These are phyloP conservation scores for Talaromyces liani DNA, from an alignment of 495 filamentous ascomycete genomes.

Conservation along the genomic window DNA sequence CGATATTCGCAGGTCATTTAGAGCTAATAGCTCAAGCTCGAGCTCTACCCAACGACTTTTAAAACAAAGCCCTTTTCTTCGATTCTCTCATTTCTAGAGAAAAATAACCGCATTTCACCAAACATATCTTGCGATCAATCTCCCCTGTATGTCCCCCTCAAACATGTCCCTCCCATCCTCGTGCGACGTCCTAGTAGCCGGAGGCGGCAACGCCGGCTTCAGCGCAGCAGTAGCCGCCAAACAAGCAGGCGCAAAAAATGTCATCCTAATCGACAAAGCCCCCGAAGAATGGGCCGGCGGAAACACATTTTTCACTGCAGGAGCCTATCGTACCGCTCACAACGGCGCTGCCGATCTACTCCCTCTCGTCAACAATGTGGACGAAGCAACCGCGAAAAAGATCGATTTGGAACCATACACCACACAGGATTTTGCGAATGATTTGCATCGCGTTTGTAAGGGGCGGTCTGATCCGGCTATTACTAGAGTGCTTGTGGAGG, in stretches of 20 bases:
- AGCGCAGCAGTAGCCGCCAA: constrained; percentile 43
- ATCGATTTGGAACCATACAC: constrained; percentile 43
- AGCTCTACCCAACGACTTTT: too few species aligned
- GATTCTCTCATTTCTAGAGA: too few species aligned
- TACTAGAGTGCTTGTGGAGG: constrained; percentile 33
- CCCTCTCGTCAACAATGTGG: constrained; percentile 40
- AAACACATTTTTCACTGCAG: constrained; percentile 53
- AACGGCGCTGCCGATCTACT: constrained; percentile 39
- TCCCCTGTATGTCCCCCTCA: neutral
- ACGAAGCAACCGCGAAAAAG: constrained; percentile 18
- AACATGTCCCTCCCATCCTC: constrained; percentile 15
- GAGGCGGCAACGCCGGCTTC: constrained; percentile 54
- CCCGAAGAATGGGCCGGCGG: constrained; percentile 47
- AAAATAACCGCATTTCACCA: too few species aligned
- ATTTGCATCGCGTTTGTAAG: constrained; percentile 43
- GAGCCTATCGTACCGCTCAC: constrained; percentile 44
- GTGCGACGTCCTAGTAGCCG: constrained; percentile 47
- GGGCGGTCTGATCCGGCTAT: constrained; percentile 39
- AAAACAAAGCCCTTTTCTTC: too few species aligned
- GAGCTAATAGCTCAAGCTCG: too few species aligned
- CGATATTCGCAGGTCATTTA: too few species aligned
- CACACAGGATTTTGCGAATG: constrained; percentile 32
- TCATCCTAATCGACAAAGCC: constrained; percentile 47
- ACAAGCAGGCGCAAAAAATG: constrained; percentile 22
- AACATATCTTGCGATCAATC: too few species aligned